Conservation (phyloP, 768 basidiomycete genomes). For the Boletellus ananiceps region DNA sequence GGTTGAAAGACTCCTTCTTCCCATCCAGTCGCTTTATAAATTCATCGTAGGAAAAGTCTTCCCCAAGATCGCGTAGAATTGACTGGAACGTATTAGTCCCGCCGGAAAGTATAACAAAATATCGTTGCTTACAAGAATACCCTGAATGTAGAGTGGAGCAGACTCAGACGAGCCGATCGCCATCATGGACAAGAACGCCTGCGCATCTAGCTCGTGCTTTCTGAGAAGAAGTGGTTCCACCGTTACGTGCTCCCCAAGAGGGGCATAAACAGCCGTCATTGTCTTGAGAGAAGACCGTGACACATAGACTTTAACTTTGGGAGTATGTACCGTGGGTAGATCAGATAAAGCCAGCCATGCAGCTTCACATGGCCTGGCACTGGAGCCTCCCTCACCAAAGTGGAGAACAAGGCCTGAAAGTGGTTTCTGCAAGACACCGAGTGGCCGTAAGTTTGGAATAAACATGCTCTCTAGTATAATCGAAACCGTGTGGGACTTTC, state of each 20-base stretch:
- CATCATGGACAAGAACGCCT: slow-evolving; percentile 74
- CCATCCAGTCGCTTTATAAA: slow-evolving; percentile 46
- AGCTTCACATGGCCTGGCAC: slow-evolving; percentile 58
- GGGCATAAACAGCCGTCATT: slow-evolving; percentile 53
- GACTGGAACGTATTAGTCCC: slow-evolving; percentile 31
- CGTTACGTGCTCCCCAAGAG: slow-evolving; percentile 43
- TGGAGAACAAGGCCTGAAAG: slow-evolving; percentile 65
- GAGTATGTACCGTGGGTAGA: slow-evolving; percentile 30
- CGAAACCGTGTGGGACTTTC: slow-evolving; percentile 70
- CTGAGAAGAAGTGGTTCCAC: slow-evolving; percentile 54
- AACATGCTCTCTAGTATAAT: slow-evolving; percentile 68
- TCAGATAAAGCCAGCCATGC: slow-evolving; percentile 50
- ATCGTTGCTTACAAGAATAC: slow-evolving; percentile 48
- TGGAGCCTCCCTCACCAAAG: slow-evolving; percentile 61
- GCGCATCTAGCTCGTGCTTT: slow-evolving; percentile 60
- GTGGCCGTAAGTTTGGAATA: slow-evolving; percentile 43
- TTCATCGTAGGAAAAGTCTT: slow-evolving; percentile 46
- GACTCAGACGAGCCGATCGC: slow-evolving; percentile 56
- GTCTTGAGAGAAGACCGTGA: slow-evolving; percentile 58
- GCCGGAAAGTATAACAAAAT: background rate
- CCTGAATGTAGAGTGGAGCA: slow-evolving; percentile 67
- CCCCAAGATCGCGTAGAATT: slow-evolving; percentile 61
- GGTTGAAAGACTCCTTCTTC: slow-evolving; percentile 51
- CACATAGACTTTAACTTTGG: slow-evolving; percentile 47
- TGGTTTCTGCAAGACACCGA: slow-evolving; percentile 50